Evolutionary conservation across 2,329 filamentous ascomycete genomes (phyloP), one percentile per base, ranked within the genome.

Genomic region (Trichoderma breve): DNA sequence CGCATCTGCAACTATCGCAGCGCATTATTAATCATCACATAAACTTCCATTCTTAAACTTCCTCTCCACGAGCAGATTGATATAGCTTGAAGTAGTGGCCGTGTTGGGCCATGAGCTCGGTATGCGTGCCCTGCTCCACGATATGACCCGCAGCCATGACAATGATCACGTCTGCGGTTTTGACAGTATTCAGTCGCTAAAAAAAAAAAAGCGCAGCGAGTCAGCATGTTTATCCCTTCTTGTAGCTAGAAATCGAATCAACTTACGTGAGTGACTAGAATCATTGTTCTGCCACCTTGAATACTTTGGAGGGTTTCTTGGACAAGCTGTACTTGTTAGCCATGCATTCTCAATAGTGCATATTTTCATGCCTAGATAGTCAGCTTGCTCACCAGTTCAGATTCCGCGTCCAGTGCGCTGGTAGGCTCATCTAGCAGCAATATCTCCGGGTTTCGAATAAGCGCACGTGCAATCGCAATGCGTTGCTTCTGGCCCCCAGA

Each of bases 401-500:
- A 86, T 73, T 87, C 83, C 1, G 86, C 86, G 71, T 90, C 87
- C 0, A 90, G 80, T 36, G 83, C 85, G 1, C 83, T 85, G 0
- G 87, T 89, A 4, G 88, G 87, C 76, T 90, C 87, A 66, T 90
- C 88, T 0, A 90, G 80, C 0, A 90, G 78, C 1, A 90, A 78
- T 2, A 65, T 51, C 7, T 65, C 62, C 3, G 62, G 62, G 9
- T 21, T 32, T 15, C 62, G 62, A 6, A 65, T 89, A 75, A 90
- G 80, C 0, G 87, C 87, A 4, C 87, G 81, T 0, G 88, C 87
- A 47, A 89, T 86, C 0, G 85, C 86, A 3, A 89, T 79, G 92
- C 91, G 88, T 78, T 94, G 92, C 8, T 91, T 84, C 78, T 43
- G 39, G 39, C 39, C 39, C n/a, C 39, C 39, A 43, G 39, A 43